phyloP scores from a whole-genome alignment of 257 asterid genomes.

The Buddleja alternifolia region DNA sequence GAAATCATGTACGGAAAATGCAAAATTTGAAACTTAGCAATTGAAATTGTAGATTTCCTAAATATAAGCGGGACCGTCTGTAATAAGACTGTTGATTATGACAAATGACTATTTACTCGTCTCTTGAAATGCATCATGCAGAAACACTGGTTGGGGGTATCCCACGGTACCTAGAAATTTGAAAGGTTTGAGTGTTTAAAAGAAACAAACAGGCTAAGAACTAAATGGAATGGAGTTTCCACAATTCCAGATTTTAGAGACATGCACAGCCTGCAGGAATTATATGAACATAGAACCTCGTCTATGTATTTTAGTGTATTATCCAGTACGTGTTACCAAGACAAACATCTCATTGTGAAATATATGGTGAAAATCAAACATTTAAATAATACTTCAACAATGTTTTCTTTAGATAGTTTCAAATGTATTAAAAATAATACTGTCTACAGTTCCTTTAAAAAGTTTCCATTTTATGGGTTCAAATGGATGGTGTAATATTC shows the following conservation, averaged over 20 bases:
- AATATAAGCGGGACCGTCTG: constrained; percentile 12
- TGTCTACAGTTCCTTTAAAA: too few species aligned
- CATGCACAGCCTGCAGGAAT: constrained; percentile 2
- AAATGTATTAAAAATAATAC: neutral
- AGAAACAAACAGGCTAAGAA: constrained; percentile 4
- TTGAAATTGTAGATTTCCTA: constrained; percentile 14
- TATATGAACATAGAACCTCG: neutral
- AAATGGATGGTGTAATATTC: neutral
- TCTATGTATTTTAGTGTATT: neutral
- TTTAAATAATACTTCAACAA: neutral
- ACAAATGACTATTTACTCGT: constrained; percentile 8
- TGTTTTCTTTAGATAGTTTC: neutral
- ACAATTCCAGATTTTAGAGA: constrained; percentile 5
- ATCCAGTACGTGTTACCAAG: constrained; percentile 8
- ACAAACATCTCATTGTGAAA: neutral
- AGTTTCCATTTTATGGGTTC: neutral
- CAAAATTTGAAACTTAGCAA: constrained; percentile 21
- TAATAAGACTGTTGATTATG: constrained; percentile 18
- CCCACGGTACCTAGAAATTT: neutral
- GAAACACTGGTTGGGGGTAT: constrained; percentile 11
- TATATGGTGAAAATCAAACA: neutral
- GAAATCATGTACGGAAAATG: constrained; percentile 10
- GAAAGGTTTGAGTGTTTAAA: constrained; percentile 17
- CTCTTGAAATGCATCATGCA: constrained; percentile 12
- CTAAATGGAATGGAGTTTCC: constrained; percentile 5